These are phyloP conservation scores for Phytopythium litorale DNA, from an alignment of 352 stramenopile genomes.

Conservation along the genomic window DNA sequence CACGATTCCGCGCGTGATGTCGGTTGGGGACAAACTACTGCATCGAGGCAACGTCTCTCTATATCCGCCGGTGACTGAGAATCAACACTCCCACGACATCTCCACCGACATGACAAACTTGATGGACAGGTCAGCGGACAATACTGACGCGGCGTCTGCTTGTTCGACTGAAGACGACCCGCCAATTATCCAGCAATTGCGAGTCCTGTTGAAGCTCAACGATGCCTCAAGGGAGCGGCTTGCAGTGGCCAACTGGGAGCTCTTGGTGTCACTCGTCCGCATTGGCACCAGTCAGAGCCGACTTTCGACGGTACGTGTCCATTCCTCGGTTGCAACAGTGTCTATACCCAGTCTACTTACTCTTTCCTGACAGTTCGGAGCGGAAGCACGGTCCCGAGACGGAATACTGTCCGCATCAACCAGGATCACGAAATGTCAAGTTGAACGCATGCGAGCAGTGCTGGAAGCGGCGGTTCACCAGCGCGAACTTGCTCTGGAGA, in stretches of 20 bases:
- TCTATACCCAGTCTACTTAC: not conserved
- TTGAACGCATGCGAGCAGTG: constrained; percentile 14
- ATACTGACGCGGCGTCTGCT: not conserved
- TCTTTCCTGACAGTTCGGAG: not conserved
- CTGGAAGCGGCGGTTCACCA: constrained; percentile 48
- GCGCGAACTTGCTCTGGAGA: constrained; percentile 26
- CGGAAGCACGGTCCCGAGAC: not conserved
- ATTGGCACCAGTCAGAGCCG: constrained; percentile 2
- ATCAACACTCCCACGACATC: not conserved
- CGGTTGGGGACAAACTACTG: not conserved
- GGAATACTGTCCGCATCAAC: not conserved
- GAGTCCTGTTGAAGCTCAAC: constrained; percentile 37
- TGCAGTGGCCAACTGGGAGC: constrained; percentile 32
- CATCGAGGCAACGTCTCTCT: not conserved
- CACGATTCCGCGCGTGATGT: not conserved
- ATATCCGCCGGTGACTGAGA: not conserved
- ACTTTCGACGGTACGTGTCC: constrained; percentile 35
- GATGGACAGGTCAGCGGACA: not conserved
- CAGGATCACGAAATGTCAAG: not conserved
- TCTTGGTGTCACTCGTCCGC: constrained; percentile 37
- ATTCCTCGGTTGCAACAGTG: not conserved
- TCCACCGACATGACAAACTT: not conserved
- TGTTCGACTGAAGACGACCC: constrained; percentile 25
- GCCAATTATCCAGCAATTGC: constrained; percentile 44
- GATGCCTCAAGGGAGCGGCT: constrained; percentile 19